phyloP scores from a whole-genome alignment of 257 asterid species.

The Coffea eugenioides region DNA sequence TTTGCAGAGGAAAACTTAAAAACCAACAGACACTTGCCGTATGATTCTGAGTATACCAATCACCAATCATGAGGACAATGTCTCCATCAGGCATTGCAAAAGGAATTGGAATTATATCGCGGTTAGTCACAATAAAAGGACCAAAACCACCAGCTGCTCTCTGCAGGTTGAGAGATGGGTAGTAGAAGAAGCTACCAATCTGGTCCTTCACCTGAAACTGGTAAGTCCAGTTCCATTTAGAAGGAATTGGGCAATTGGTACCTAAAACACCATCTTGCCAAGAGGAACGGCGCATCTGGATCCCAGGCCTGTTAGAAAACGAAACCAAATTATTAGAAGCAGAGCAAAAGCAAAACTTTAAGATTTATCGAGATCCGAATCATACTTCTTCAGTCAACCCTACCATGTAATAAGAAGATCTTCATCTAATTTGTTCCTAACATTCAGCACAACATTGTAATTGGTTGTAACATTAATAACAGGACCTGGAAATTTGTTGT shows the following conservation, averaged over 20 bases:
- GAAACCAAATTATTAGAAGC: not conserved
- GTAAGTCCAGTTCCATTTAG: conserved; percentile 84
- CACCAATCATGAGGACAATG: conserved; percentile 76
- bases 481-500: conserved; percentile 83
- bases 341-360: not conserved
- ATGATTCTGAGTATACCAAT: conserved; percentile 85
- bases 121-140: conserved; percentile 60
- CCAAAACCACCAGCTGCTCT: conserved; percentile 97
- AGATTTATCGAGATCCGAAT: not conserved
- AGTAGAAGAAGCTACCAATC: conserved; percentile 89
- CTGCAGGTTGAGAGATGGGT: conserved; percentile 80
- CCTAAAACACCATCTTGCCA: conserved; percentile 99
- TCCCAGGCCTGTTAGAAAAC: conserved; percentile 61
- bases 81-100: conserved; percentile 82
- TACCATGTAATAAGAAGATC: conserved; percentile 84
- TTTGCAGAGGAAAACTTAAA: conserved; percentile 2
- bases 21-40: conserved; percentile 42
- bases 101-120: conserved; percentile 61
- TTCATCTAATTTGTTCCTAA: conserved; percentile 81
- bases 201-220: conserved; percentile 98
- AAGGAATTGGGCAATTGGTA: conserved; percentile 86
- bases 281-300: conserved; percentile 89
- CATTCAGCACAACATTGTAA: conserved; percentile 78
- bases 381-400: not conserved
- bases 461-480: conserved; percentile 84